phyloP scores from a whole-genome alignment of 331 rosid genomes.

The Ulmus americana region DNA sequence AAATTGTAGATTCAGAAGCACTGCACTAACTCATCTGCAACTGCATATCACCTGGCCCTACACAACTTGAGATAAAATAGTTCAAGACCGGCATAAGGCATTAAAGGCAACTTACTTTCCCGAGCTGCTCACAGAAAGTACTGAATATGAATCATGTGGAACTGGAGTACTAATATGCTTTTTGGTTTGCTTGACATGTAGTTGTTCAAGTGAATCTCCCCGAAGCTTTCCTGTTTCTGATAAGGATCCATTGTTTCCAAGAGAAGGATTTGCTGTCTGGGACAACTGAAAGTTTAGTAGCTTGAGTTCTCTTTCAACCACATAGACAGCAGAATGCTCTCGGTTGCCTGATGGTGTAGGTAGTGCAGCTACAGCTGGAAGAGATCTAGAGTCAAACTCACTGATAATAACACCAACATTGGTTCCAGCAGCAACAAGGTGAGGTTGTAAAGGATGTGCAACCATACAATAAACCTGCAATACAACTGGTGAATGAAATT shows the following conservation, averaged over 20 bases:
- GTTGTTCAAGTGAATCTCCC: slow-evolving; percentile 68
- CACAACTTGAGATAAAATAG: background rate
- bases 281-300: slow-evolving; percentile 78
- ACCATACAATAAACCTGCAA: slow-evolving; percentile 92
- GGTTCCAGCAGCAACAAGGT: slow-evolving; percentile 96
- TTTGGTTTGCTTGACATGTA: slow-evolving; percentile 82
- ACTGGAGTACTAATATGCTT: slow-evolving; percentile 92
- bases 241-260: slow-evolving; percentile 81
- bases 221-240: slow-evolving; percentile 73
- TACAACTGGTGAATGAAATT: slow-evolving; percentile 19
- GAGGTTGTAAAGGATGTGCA: slow-evolving; percentile 85
- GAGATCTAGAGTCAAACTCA: slow-evolving; percentile 92
- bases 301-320: slow-evolving; percentile 85
- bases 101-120: slow-evolving; percentile 73
- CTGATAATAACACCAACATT: slow-evolving; percentile 86
- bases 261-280: slow-evolving; percentile 90
- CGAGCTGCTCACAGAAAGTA: slow-evolving; percentile 93
- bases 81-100: background rate
- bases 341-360: slow-evolving; percentile 80
- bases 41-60: background rate
- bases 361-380: slow-evolving; percentile 92
- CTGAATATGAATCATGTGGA: slow-evolving; percentile 96
- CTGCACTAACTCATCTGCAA: background rate
- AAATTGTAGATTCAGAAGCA: background rate
- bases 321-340: slow-evolving; percentile 89